Percentiles rank a stretch among this genome's conserved stretches.
Evolutionary conservation across 768 basidiomycete genomes (phyloP).

Genomic region (Daedaleopsis nitida): DNA sequence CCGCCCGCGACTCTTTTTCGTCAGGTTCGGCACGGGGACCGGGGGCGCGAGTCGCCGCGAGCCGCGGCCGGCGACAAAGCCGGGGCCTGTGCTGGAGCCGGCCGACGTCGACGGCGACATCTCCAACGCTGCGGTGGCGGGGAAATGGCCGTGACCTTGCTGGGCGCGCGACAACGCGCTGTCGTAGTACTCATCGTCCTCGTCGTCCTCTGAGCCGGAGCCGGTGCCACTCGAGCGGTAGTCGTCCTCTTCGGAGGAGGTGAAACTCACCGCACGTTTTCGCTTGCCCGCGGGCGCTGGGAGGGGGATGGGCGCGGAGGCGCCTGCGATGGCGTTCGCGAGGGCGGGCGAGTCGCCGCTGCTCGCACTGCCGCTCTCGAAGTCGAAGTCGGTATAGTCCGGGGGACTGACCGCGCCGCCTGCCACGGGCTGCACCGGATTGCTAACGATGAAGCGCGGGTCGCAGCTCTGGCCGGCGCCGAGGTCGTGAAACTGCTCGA

Average conservation of each 20-base stretch:
- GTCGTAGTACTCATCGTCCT: conserved; percentile 23
- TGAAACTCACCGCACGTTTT: conserved; percentile 18
- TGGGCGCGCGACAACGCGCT: conserved; percentile 11
- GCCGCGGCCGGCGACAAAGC: background rate
- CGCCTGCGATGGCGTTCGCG: background rate
- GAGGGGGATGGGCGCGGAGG: conserved; percentile 13
- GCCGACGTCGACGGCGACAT: conserved; percentile 12
- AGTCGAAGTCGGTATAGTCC: background rate
- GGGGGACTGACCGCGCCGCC: conserved; percentile 1
- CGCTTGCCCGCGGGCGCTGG: conserved; percentile 14
- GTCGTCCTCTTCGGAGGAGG: conserved; percentile 16
- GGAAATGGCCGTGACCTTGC: conserved; percentile 3
- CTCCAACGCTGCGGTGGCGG: background rate
- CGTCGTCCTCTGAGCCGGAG: conserved; percentile 19
- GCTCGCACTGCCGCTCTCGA: conserved; percentile 12
- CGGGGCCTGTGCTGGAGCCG: background rate
- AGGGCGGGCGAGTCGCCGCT: conserved; percentile 16
- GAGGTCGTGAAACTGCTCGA: conserved; percentile 16
- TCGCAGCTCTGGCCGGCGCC: conserved; percentile 18
- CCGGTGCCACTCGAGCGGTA: conserved; percentile 12
- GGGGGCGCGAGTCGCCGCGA: conserved; percentile 53
- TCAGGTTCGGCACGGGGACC: conserved; percentile 74
- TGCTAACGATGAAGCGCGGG: conserved; percentile 20
- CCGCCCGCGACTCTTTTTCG: conserved; percentile 79
- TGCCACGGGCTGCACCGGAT: background rate